phyloP scores from a whole-genome alignment of 805 yeast species.

The Grigorovia yakushimaensis region DNA sequence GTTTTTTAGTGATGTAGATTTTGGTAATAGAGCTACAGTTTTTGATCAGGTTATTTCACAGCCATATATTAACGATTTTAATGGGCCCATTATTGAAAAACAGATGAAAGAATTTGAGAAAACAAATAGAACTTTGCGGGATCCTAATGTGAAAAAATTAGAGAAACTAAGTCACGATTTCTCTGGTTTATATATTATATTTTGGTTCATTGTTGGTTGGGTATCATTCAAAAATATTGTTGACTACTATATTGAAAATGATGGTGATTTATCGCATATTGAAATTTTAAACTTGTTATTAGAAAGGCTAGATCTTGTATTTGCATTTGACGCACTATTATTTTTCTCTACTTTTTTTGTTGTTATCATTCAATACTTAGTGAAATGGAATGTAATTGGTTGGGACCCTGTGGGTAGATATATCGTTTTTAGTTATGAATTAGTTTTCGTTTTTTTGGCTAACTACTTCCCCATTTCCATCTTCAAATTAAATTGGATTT shows the following conservation, averaged over 20 bases:
- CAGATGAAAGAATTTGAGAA: slow-evolving; percentile 14
- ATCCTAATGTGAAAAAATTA: neutral
- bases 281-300: slow-evolving; percentile 49
- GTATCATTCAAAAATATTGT: slow-evolving; percentile 44
- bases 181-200: slow-evolving; percentile 72
- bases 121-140: slow-evolving; percentile 1
- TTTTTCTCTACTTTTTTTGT: slow-evolving; percentile 57
- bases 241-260: slow-evolving; percentile 38
- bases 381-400: slow-evolving; percentile 35
- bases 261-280: slow-evolving; percentile 34
- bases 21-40: slow-evolving; percentile 35
- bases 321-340: slow-evolving; percentile 62
- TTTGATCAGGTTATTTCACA: slow-evolving; percentile 37
- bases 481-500: slow-evolving; percentile 74
- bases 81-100: slow-evolving; percentile 23
- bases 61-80: slow-evolving; percentile 24
- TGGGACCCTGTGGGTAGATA: slow-evolving; percentile 64
- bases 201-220: slow-evolving; percentile 61
- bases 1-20: slow-evolving; percentile 44
- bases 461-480: slow-evolving; percentile 42
- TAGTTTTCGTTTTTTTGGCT: slow-evolving; percentile 38
- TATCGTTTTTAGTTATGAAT: slow-evolving; percentile 49
- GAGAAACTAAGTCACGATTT: slow-evolving; percentile 28
- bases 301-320: slow-evolving; percentile 54
- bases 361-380: slow-evolving; percentile 45